These are phyloP conservation scores for Apostasia shenzhenica DNA, from an alignment of 106 monocot species.

Conservation along the genomic window DNA sequence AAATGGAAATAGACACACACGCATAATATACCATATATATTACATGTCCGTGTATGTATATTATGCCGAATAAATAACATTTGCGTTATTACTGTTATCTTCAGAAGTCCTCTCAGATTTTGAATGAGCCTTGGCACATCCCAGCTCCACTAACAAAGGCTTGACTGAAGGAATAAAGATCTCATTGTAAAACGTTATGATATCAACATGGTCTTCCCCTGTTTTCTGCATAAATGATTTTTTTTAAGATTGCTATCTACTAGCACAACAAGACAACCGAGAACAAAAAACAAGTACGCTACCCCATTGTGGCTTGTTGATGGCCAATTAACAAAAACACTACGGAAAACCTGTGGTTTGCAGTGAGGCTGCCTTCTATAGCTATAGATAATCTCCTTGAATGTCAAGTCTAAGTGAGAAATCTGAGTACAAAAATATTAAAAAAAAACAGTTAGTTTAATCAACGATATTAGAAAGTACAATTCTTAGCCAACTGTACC, in stretches of 20 bases:
- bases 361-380: slow-evolving; percentile 94
- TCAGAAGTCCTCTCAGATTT: slow-evolving; percentile 40
- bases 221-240: slow-evolving; percentile 46
- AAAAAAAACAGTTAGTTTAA: not conserved
- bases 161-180: slow-evolving; percentile 88
- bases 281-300: slow-evolving; percentile 15
- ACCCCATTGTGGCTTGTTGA: slow-evolving; percentile 57
- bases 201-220: slow-evolving; percentile 85
- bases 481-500: slow-evolving; percentile 20
- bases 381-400: slow-evolving; percentile 92
- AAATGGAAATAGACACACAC: not conserved
- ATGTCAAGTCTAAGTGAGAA: slow-evolving; percentile 65
- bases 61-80: slow-evolving; percentile 29
- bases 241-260: not conserved
- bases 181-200: slow-evolving; percentile 94
- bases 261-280: not conserved
- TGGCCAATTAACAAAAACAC: slow-evolving; percentile 81
- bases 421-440: slow-evolving; percentile 38
- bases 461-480: not conserved
- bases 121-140: slow-evolving; percentile 20
- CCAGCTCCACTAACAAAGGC: slow-evolving; percentile 83
- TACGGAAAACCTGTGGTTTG: slow-evolving; percentile 91
- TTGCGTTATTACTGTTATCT: slow-evolving; percentile 29
- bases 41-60: not conserved
- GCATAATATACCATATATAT: not conserved